phyloP scores from a whole-genome alignment of 2,329 filamentous ascomycete genomes.

The Didymellaceae sp. region DNA sequence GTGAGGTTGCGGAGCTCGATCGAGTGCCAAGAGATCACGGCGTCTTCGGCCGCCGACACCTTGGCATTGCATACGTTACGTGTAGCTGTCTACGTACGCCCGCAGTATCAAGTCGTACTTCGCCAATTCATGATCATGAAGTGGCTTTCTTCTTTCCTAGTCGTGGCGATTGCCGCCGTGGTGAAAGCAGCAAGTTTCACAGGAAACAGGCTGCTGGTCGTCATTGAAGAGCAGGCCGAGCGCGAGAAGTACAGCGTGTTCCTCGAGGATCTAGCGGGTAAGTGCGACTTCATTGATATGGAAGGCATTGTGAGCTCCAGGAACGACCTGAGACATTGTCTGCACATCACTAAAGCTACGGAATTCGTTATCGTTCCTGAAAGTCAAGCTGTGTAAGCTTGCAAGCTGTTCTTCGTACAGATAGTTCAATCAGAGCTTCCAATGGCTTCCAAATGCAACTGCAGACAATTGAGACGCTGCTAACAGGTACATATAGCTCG shows the following conservation, averaged over 20 bases:
- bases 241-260: conserved; percentile 85
- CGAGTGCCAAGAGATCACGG: background rate
- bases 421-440: conserved; percentile 6
- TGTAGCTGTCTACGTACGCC: conserved; percentile 30
- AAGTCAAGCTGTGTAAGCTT: conserved; percentile 19
- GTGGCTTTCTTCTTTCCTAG: conserved; percentile 73
- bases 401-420: conserved; percentile 14
- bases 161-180: conserved; percentile 69
- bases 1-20: conserved; percentile 20
- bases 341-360: too few species aligned
- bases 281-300: conserved; percentile 31
- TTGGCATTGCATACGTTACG: conserved; percentile 51
- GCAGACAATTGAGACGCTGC: background rate
- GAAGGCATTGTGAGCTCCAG: background rate
- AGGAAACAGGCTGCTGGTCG: conserved; percentile 81
- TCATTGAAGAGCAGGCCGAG: conserved; percentile 82
- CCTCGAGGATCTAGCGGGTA: conserved; percentile 74
- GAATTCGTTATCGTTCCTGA: background rate
- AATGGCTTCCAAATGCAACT: background rate
- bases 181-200: conserved; percentile 79
- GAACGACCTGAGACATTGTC: background rate
- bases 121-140: conserved; percentile 65
- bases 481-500: conserved; percentile 63
- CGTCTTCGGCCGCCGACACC: conserved; percentile 5
- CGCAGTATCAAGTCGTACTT: conserved; percentile 27